Conservation (phyloP, 2,329 filamentous ascomycete genomes). For the Nothophoma quercina region DNA sequence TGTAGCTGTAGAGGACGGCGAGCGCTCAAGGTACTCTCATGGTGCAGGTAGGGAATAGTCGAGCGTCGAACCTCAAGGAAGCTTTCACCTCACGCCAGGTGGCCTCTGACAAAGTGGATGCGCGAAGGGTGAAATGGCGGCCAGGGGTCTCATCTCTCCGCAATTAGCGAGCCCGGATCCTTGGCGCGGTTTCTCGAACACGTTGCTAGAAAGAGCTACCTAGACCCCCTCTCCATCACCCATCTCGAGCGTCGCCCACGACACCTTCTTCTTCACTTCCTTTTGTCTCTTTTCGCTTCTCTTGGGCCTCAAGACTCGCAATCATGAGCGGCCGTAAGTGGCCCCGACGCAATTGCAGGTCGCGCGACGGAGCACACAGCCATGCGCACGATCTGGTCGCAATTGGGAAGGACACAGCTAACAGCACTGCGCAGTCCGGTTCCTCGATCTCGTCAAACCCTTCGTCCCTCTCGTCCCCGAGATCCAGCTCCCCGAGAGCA, state of each 20-base stretch:
- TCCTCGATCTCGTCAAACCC: constrained; percentile 99
- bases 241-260: constrained; percentile 38
- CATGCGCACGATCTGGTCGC: constrained; percentile 11
- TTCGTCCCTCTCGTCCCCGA: constrained; percentile 99
- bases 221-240: constrained; percentile 41
- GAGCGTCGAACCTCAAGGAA: constrained; percentile 11
- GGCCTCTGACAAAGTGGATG: constrained; percentile 25
- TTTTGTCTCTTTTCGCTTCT: constrained; percentile 45
- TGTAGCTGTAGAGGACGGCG: not conserved
- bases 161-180: constrained; percentile 20
- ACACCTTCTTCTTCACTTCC: constrained; percentile 38
- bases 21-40: not conserved
- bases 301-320: constrained; percentile 48
- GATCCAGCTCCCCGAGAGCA: constrained; percentile 87
- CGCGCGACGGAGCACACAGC: constrained; percentile 9
- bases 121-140: constrained; percentile 7
- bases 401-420: constrained; percentile 26
- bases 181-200: constrained; percentile 31
- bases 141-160: constrained; percentile 15
- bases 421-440: constrained; percentile 75
- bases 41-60: not conserved
- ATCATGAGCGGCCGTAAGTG: constrained; percentile 68
- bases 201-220: constrained; percentile 40
- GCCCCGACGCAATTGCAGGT: constrained; percentile 28
- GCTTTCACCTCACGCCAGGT: constrained; percentile 28